Evolutionary conservation across 345 rosid species (phyloP).

Genomic region (Ceriops decandra): DNA sequence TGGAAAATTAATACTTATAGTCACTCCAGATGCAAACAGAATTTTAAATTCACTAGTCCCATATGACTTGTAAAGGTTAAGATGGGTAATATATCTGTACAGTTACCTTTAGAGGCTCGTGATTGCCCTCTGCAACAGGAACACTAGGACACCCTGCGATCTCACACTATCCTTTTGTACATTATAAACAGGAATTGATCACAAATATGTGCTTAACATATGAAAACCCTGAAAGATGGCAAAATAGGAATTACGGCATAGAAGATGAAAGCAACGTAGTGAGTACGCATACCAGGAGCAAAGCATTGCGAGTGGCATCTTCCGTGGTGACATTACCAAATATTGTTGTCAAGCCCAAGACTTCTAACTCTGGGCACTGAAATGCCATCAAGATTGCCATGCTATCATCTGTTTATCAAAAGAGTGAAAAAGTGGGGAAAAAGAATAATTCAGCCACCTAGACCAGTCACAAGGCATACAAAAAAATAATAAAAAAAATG

Average conservation of each 20-base stretch:
- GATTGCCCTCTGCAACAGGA: slow-evolving; percentile 85
- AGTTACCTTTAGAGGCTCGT: slow-evolving; percentile 78
- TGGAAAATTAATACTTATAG: neutral
- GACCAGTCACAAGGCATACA: neutral
- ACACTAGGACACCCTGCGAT: slow-evolving; percentile 73
- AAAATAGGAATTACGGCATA: neutral
- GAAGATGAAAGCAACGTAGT: neutral
- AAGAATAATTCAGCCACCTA: neutral
- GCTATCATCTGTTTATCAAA: slow-evolving; percentile 61
- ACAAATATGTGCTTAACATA: slow-evolving; percentile 34
- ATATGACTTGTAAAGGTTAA: neutral
- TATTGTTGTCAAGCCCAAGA: slow-evolving; percentile 79
- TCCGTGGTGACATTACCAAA: slow-evolving; percentile 78
- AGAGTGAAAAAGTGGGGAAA: neutral
- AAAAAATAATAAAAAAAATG: neutral
- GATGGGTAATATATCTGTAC: slow-evolving; percentile 1
- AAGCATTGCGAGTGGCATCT: slow-evolving; percentile 80
- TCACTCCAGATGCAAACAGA: neutral
- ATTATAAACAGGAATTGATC: slow-evolving; percentile 45
- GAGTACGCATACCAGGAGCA: slow-evolving; percentile 59
- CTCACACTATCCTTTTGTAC: slow-evolving; percentile 92
- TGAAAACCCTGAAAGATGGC: neutral
- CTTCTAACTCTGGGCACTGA: slow-evolving; percentile 65
- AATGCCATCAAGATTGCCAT: slow-evolving; percentile 97
- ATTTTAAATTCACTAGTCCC: neutral